These are phyloP conservation scores for Physcomitrium patens DNA, from an alignment of 225 moss, liverwort and hornwort species.

Conservation along the genomic window DNA sequence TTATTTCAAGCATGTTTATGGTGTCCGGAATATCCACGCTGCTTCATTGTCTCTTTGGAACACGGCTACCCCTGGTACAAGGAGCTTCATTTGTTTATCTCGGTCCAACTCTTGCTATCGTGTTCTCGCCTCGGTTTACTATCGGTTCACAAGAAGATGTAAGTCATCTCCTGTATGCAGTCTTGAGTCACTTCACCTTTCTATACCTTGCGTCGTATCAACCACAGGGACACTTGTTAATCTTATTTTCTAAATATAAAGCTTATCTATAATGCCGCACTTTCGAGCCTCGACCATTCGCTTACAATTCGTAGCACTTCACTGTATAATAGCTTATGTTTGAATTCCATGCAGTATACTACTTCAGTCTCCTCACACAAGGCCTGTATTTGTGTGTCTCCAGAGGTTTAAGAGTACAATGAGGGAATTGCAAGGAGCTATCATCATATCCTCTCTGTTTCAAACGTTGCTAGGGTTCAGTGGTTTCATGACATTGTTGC, in stretches of 20 bases:
- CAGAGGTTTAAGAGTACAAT: constrained; percentile 82
- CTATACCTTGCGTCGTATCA: neutral
- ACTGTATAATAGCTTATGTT: no score
- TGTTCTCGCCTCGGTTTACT: constrained; percentile 55
- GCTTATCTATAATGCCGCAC: no score
- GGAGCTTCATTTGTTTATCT: constrained; percentile 83
- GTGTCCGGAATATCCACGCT: constrained; percentile 78
- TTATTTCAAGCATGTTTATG: constrained; percentile 77
- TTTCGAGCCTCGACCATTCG: neutral
- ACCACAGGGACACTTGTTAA: no score
- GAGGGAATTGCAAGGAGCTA: constrained; percentile 82
- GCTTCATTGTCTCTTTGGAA: constrained; percentile 71
- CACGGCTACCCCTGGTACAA: constrained; percentile 78
- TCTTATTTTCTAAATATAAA: no score
- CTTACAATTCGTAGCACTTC: constrained; percentile 7
- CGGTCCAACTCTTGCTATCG: constrained; percentile 75
- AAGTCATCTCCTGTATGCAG: constrained; percentile 20
- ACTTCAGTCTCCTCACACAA: neutral
- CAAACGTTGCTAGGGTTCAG: constrained; percentile 76
- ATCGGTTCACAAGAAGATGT: constrained; percentile 40
- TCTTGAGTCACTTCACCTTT: constrained; percentile 1
- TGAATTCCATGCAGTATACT: neutral
- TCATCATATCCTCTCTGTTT: constrained; percentile 75
- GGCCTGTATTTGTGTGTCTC: constrained; percentile 6
- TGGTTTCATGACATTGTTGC: constrained; percentile 70